Evolutionary conservation across 2,329 filamentous ascomycete genomes (phyloP), one percentile per base, ranked within the genome.

Genomic region (Alternaria longipes): DNA sequence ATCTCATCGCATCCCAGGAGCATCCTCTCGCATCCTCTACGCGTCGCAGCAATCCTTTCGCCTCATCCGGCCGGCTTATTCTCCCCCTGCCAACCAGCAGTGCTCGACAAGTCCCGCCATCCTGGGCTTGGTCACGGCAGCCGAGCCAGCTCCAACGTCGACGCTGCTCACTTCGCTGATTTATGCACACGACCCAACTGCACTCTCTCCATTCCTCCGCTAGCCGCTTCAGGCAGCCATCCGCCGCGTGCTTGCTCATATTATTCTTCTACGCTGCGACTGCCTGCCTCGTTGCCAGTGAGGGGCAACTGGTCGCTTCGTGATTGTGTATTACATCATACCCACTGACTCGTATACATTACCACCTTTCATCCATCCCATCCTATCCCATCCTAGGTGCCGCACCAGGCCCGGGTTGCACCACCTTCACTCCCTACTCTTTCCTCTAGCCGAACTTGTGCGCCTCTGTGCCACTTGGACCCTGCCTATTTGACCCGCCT

Each of bases 401-500:
- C 59, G 47, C 62, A 42, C 47, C 57, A 58, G 56, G 63, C 51
- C 49, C 44, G 46, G 51, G 61, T 61, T 61, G 66, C 67, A 57
- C 62, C 53, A 30, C 40, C 36, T 46, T 26, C 26, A 56, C 53
- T 34, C 50, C 62, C 56, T 50, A 63, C 66, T 69, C 65, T 41
- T 11, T 22, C 40, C 40, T 41, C 67, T 65, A 64, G 62, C 55
- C 62, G 56, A 47, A 63, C 66, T 45, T 59, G 66, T 60, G 49
- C 59, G 57, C 59, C 54, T 61, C 55, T 53, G 68, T 72, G 70
- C 50, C 69, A 71, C 72, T 51, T 45, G 55, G 65, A 60, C 61
- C 60, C 67, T 66, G 66, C 66, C 59, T 68, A 65, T 63, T 70
- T 69, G 41, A 69, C 60, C 47, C 30, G 54, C 54, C 64, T 32